A percentile compares a stretch with the other conserved stretches of the same genome.
These are phyloP conservation scores for Colletotrichum viniferum DNA, from an alignment of 2,329 filamentous ascomycete species.

Conservation along the genomic window DNA sequence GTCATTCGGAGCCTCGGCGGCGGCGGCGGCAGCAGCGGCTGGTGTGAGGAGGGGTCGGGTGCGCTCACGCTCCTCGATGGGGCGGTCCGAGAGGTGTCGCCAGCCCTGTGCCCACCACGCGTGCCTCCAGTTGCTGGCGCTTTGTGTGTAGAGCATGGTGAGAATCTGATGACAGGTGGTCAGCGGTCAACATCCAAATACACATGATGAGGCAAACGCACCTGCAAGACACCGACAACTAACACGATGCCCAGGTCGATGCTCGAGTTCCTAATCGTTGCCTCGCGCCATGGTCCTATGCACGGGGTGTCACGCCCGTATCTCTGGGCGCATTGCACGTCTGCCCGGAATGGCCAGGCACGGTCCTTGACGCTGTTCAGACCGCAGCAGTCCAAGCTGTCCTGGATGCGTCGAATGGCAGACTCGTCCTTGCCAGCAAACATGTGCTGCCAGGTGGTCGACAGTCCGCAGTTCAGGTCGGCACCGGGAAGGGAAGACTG, in stretches of 20 bases:
- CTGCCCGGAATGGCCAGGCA: slow-evolving; percentile 62
- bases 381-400: slow-evolving; percentile 71
- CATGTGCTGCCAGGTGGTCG: slow-evolving; percentile 59
- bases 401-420: slow-evolving; percentile 65
- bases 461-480: slow-evolving; percentile 56
- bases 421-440: slow-evolving; percentile 54
- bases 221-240: slow-evolving; percentile 60
- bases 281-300: slow-evolving; percentile 57
- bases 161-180: background rate
- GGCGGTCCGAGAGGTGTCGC: slow-evolving; percentile 6
- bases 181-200: background rate
- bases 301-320: slow-evolving; percentile 55
- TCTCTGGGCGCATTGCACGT: slow-evolving; percentile 44
- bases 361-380: slow-evolving; percentile 61
- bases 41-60: slow-evolving; percentile 6
- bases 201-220: slow-evolving; percentile 31
- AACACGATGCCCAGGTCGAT: slow-evolving; percentile 60
- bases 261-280: slow-evolving; percentile 57
- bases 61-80: slow-evolving; percentile 11
- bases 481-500: slow-evolving; percentile 36
- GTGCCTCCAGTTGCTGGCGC: slow-evolving; percentile 19
- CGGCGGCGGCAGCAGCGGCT: background rate
- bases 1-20: background rate
- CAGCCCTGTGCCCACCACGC: slow-evolving; percentile 23
- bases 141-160: slow-evolving; percentile 12